Evolutionary conservation across 495 filamentous ascomycete genomes (phyloP).

Genomic region (Elasticomyces elasticus): DNA sequence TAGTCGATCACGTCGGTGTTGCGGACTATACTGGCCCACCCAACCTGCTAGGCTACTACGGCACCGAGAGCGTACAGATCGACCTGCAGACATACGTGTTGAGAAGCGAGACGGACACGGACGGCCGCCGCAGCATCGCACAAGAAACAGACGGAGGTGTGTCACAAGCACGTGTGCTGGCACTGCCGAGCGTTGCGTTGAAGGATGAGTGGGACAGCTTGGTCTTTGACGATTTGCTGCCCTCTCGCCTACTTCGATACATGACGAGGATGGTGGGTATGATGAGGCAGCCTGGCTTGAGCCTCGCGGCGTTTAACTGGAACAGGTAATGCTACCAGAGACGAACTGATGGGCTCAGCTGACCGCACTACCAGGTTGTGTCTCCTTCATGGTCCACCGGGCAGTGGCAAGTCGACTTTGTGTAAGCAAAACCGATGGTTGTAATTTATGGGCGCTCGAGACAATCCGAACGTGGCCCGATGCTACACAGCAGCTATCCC

Average conservation of each 20-base stretch:
- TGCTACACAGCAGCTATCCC: no score
- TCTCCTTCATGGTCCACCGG: conserved; percentile 48
- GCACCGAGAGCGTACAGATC: conserved; percentile 17
- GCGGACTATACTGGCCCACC: conserved; percentile 22
- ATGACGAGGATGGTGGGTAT: conserved; percentile 35
- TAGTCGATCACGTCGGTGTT: conserved; percentile 20
- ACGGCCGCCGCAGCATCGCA: background rate
- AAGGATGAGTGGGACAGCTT: conserved; percentile 45
- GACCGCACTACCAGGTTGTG: conserved; percentile 29
- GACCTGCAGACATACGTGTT: conserved; percentile 29
- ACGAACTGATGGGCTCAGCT: no score
- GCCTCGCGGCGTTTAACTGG: conserved; percentile 26
- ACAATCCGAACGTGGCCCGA: no score
- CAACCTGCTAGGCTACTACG: conserved; percentile 6
- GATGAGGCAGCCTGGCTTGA: conserved; percentile 21
- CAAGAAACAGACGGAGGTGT: conserved; percentile 2
- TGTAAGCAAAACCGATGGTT: no score
- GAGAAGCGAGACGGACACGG: conserved; percentile 6
- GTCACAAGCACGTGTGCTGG: conserved; percentile 26
- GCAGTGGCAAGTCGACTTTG: conserved; percentile 45
- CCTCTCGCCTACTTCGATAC: conserved; percentile 36
- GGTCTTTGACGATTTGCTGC: conserved; percentile 41
- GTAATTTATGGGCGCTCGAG: no score
- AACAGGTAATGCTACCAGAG: no score
- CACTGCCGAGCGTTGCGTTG: conserved; percentile 36